Base-by-base conservation (phyloP, 2,329 filamentous ascomycete species). In the Paracoccidioides lutzii region DNA sequence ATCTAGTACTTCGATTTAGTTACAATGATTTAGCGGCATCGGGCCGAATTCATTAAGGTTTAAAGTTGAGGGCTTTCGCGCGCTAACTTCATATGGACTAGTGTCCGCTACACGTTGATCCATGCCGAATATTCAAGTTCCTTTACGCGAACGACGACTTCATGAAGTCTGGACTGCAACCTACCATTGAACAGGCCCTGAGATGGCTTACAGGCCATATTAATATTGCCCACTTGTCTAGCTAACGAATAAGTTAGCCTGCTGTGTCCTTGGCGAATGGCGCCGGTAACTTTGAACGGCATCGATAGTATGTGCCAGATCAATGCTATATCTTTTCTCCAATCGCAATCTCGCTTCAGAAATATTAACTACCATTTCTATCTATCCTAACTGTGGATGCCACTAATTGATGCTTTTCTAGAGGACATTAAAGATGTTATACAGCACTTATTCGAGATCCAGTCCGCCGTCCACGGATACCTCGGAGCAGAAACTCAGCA, bases 391-490 rank as follows among this genome's bases (percentile, higher is more conserved):
- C 22, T 46, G 44, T n/a, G n/a, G 5, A 33, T 64, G 22, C 61
- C 52, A 37, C 59, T 65, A 28, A 62, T 61, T 43, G 59, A 46
- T 12, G 37, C 12, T 43, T 44, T n/a, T 8, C 15, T 62, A 78
- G 76, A 71, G 50, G 77, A 81, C 61, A 71, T 83, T 54, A 82
- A 81, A 68, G 75, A 78, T 48, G 77, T 83, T 57, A 81, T 84
- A 60, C 78, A 81, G 61, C 78, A 81, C 61, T 75, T 84, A 53
- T 84, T 80, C 71, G 76, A 81, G 60, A 77, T 81, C 46, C 79
- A 83, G 67, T 76, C 77, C 35, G 73, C 73, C n/a, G 72, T 75
- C 1, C 76, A 81, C 64, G 80, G 81, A 60, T 81, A 83, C 63
- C 74, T 81, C 59, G 80, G 80, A 43, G 70, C 73, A 37, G 73